These are phyloP conservation scores for Coemansia sp. DNA, from an alignment of 192 early-diverging fungal genomes.

Conservation along the genomic window DNA sequence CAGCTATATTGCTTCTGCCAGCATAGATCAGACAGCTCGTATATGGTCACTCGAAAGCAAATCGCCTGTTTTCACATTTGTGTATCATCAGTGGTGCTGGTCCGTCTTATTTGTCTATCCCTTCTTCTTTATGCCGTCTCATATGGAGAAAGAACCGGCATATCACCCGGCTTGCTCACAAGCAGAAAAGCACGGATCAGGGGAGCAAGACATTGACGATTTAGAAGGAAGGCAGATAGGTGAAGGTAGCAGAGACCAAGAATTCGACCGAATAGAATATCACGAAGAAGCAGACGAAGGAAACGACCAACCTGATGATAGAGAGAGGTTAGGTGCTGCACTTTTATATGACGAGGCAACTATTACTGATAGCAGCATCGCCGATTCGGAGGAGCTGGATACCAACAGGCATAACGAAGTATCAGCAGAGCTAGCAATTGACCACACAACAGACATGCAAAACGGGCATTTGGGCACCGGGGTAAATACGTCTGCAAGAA, in stretches of 20 bases:
- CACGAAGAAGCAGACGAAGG: neutral
- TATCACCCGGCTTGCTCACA: neutral
- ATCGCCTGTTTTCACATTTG: conserved; percentile 18
- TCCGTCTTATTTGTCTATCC: conserved; percentile 40
- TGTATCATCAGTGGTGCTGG: conserved; percentile 38
- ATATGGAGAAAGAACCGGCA: neutral
- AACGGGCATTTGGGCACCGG: conserved; percentile 21
- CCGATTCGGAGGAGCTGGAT: neutral
- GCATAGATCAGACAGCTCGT: conserved; percentile 36
- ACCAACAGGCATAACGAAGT: neutral
- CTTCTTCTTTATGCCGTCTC: conserved; percentile 26
- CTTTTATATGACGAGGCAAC: neutral
- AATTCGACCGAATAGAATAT: no score
- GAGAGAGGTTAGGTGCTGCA: neutral
- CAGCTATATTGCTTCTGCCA: conserved; percentile 38
- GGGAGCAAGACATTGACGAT: neutral
- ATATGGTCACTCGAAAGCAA: conserved; percentile 27
- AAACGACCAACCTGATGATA: neutral
- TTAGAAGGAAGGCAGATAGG: neutral
- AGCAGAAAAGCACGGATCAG: neutral
- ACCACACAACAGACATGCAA: conserved; percentile 27
- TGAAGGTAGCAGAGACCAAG: neutral
- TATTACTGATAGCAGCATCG: neutral
- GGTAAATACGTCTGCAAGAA: neutral
- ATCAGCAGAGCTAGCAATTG: neutral